Base-by-base conservation (phyloP, 768 basidiomycete genomes). In the Tricholoma bakamatsutake region DNA sequence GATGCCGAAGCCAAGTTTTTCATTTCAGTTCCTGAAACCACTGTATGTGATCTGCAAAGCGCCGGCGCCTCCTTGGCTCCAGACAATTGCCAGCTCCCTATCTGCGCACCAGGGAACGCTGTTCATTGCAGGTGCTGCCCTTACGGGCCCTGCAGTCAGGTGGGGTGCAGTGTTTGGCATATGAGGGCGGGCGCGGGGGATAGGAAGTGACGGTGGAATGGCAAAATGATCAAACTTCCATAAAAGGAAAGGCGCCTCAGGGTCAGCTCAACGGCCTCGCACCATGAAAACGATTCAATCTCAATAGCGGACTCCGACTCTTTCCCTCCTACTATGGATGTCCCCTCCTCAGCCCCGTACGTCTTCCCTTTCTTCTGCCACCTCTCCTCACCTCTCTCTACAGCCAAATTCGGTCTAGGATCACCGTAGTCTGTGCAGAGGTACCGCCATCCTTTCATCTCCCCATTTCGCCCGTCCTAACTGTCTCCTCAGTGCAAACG, bases 341-440 rank as follows among this genome's bases (percentile, higher is more conserved):
- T 37, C 13, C 37, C 37, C 15, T 37, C 37, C 37, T 42, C 40
- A 11, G 5, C 53, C 6, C 66, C 66, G 66, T 67, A 61, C 48
- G 66, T 62, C 17, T 24, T 8, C 3, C 27, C 8, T 1, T 39
- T n/a, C n/a, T n/a, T n/a, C n/a, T n/a, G n/a, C n/a, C n/a, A n/a
- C n/a, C n/a, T n/a, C n/a, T n/a, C n/a, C n/a, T n/a, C n/a, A n/a
- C n/a, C n/a, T n/a, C n/a, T n/a, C n/a, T 18, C 35, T 39, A 48
- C 69, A 85, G 83, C 30, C 83, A 85, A 73, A 80, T 88, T 42
- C 84, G 88, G 52, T 87, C 88, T 1, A 80, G 88, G 49, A 83
- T 89, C 59, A 90, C 88, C 43, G 87, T 90, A 33, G 88, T 90
- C 5, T 90, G 88, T 60, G 88, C 85, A 66, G 88, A 90, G 82